Evolutionary conservation across 805 yeast genomes (phyloP).

Genomic region (Starmerella cellae): DNA sequence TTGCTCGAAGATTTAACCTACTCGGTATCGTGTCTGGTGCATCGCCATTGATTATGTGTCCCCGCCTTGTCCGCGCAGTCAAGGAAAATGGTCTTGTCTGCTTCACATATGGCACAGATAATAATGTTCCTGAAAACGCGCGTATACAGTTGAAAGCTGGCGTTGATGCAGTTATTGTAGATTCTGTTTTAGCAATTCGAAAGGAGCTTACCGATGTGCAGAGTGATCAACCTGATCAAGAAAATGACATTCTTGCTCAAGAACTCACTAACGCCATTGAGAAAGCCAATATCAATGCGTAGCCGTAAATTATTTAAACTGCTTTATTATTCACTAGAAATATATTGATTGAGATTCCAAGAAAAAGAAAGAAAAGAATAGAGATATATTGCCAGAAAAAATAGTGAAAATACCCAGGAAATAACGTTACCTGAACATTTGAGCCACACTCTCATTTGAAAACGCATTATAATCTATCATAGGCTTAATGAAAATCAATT

Average conservation of each 20-base stretch:
- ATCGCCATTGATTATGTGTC: constrained; percentile 72
- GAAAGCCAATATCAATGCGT: too few species aligned
- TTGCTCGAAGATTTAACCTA: constrained; percentile 80
- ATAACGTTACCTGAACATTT: too few species aligned
- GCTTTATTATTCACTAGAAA: neutral
- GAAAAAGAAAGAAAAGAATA: too few species aligned
- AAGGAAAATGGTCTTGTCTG: constrained; percentile 84
- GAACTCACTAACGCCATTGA: constrained; percentile 13
- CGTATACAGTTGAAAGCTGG: constrained; percentile 82
- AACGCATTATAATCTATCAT: too few species aligned
- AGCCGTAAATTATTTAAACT: constrained; percentile 3
- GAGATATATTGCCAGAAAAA: too few species aligned
- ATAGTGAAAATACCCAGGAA: too few species aligned
- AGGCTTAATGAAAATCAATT: neutral
- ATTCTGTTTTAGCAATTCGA: constrained; percentile 84
- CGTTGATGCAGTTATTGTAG: constrained; percentile 97
- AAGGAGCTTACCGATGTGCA: constrained; percentile 43
- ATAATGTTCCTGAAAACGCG: constrained; percentile 74
- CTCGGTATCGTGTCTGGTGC: constrained; percentile 88
- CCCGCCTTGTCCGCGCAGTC: constrained; percentile 80
- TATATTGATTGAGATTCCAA: neutral
- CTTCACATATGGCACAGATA: constrained; percentile 76
- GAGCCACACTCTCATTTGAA: too few species aligned
- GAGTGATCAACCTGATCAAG: too few species aligned
- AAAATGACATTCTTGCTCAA: constrained; percentile 11